A percentile compares a stretch with the other conserved stretches of the same genome.
Conservation (phyloP, 2,329 filamentous ascomycete genomes). For the Venturia pyrina region DNA sequence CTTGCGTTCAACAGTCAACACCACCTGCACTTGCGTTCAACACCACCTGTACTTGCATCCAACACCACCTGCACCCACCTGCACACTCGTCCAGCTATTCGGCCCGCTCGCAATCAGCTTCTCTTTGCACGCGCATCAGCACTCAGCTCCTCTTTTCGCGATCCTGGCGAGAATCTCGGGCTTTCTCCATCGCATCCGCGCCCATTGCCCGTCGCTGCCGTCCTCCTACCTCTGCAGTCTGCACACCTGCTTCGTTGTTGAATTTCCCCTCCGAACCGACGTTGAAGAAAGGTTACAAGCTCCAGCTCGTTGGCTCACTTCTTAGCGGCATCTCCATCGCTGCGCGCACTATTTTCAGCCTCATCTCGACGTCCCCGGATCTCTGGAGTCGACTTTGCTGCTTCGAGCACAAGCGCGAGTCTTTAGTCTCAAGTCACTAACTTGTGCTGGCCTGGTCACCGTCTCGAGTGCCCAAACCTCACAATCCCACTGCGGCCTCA, state of each 20-base stretch:
- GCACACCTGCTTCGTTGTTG: background rate
- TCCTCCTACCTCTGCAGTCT: background rate
- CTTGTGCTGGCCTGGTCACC: slow-evolving; percentile 1
- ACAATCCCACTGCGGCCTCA: slow-evolving; percentile 2
- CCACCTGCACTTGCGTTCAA: background rate
- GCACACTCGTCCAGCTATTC: background rate
- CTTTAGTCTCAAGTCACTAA: background rate
- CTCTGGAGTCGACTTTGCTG: slow-evolving; percentile 1
- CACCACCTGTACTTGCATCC: too few species aligned
- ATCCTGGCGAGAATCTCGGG: slow-evolving; percentile 1
- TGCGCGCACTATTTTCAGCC: background rate
- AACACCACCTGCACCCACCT: background rate
- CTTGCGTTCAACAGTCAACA: background rate
- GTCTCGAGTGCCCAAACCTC: slow-evolving; percentile 1
- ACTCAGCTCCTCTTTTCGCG: background rate
- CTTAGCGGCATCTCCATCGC: slow-evolving; percentile 3
- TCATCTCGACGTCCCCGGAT: background rate
- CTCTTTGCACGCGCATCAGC: background rate
- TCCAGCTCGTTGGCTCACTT: background rate
- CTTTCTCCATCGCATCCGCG: background rate
- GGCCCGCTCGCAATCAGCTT: background rate
- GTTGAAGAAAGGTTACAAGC: slow-evolving; percentile 5
- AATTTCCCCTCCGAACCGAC: background rate
- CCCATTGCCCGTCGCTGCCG: background rate
- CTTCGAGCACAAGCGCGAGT: background rate